Evolutionary conservation across 176 grass and related monocot genomes (phyloP), one percentile per base, ranked within the genome.

Genomic region (Cenchrus americanus): DNA sequence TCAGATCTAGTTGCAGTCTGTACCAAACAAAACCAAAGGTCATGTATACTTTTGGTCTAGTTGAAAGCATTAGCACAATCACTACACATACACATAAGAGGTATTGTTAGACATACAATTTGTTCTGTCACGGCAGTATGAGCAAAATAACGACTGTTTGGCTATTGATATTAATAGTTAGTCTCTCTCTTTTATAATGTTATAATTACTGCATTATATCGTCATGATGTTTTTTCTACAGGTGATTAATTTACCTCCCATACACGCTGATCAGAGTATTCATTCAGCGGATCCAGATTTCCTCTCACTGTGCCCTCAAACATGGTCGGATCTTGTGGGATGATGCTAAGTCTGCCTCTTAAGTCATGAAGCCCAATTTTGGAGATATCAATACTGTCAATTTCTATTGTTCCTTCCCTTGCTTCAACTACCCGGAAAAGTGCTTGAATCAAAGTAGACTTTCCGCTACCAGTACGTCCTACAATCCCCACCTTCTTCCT

Each of bases 301-400:
- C 82, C 91, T 93, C 96, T 85, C 27, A 98, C 71, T 74, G 93
- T 93, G 8, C 96, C 96, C 58, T 93, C 89, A 74, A 95, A 95
- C 91, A 98, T 88, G 34, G 89, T 95, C 49, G 96, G 96, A 68
- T 98, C 96, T 54, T 98, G 96, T 49, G 96, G 96, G 63, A 98
- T 98, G 67, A 95, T 98, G 82, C 96, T 92, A 73, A 98, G 77
- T 80, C 87, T 87, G 24, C 86, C 87, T 86, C 93, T 86, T 88
- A 98, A 85, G 82, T 98, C 96, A 85, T 98, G 91, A 55, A 93
- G 49, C 5, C 96, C 93, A 55, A 98, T 98, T 88, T 85, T 95
- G 68, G 79, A 91, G 43, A 98, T 93, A 62, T 98, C 93, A 32
- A 98, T 78, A 77, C 73, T 80, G 50, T 98, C 96, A 62, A 98